Evolutionary conservation across 2,329 filamentous ascomycete genomes (phyloP).

Genomic region (Sclerotinia trifoliorum): DNA sequence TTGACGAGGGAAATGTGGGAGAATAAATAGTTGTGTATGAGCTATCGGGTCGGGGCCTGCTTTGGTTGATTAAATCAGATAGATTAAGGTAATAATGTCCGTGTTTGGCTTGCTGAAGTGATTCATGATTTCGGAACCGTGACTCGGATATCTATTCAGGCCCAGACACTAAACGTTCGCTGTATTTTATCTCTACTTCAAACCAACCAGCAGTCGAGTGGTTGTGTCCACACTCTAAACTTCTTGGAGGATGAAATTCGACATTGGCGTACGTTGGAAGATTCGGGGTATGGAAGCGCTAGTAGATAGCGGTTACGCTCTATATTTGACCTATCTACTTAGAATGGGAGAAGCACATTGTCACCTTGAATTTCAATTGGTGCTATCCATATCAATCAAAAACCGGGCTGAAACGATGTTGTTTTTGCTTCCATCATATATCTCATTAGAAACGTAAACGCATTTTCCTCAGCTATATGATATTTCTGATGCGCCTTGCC

Average conservation of each 20-base stretch:
- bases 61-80: conserved; percentile 7
- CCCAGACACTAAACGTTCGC: neutral
- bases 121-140: conserved; percentile 6
- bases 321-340: neutral
- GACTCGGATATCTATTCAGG: neutral
- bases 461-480: conserved; percentile 27
- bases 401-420: neutral
- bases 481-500: conserved; percentile 24
- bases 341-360: neutral
- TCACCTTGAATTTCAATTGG: neutral
- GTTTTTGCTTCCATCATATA: conserved; percentile 3
- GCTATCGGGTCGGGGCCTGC: neutral
- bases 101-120: neutral
- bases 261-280: neutral
- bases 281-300: neutral
- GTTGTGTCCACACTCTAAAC: neutral
- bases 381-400: neutral
- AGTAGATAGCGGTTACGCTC: conserved; percentile 7
- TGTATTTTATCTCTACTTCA: neutral
- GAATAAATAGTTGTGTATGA: neutral
- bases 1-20: neutral
- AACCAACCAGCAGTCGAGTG: neutral
- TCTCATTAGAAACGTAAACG: conserved; percentile 18
- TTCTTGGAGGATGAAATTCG: neutral
- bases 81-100: neutral